Conservation (phyloP, 2,329 filamentous ascomycete species). For the Cladosporium sp. region DNA sequence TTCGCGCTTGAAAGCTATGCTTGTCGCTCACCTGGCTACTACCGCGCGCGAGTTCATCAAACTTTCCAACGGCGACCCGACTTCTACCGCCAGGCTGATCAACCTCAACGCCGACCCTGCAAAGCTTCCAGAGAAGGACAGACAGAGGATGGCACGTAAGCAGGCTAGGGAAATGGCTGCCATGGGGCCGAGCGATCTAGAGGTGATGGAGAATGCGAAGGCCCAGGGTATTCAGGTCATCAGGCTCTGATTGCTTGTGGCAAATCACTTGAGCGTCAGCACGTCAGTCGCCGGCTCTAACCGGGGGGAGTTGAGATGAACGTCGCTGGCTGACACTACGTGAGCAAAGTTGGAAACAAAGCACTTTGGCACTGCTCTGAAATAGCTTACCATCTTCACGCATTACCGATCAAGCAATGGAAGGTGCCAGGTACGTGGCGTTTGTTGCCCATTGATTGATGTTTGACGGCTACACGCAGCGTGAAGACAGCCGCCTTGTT, state of each 20-base stretch:
- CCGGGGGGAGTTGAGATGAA: no score
- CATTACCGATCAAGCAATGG: no score
- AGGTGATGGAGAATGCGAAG: not conserved
- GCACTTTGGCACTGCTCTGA: no score
- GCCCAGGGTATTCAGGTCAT: not conserved
- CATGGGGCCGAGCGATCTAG: not conserved
- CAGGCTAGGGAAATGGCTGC: not conserved
- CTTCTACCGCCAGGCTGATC: not conserved
- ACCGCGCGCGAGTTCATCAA: constrained; percentile 9
- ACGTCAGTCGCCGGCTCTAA: no score
- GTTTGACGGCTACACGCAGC: no score
- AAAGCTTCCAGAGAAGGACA: not conserved
- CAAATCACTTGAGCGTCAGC: no score
- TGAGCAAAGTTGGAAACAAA: no score
- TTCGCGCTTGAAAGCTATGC: not conserved
- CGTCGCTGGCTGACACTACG: no score
- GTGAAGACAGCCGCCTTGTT: no score
- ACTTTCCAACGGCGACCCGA: not conserved
- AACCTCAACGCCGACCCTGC: not conserved
- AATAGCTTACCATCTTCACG: no score
- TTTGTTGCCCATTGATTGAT: no score
- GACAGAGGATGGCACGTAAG: not conserved
- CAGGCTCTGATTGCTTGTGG: not conserved
- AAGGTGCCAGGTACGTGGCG: no score
- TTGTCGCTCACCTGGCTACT: not conserved